Evolutionary conservation across 768 basidiomycete species (phyloP), one percentile per base, ranked within the genome.

Genomic region (Pleurotus djamor): DNA sequence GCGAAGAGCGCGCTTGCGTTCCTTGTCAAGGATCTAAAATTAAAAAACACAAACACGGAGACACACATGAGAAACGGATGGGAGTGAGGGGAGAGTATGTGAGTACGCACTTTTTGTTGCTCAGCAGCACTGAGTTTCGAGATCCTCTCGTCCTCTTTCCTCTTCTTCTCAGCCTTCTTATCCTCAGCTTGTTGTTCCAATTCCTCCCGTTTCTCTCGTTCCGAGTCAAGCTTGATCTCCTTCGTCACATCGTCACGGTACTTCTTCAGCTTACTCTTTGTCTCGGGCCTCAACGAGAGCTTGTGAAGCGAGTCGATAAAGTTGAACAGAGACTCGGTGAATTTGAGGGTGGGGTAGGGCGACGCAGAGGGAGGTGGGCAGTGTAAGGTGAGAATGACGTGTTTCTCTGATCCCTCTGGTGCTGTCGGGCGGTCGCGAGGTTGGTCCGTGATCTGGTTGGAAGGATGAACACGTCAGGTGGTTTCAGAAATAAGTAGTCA

Each of bases 61-160:
- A n/a, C n/a, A n/a, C n/a, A n/a, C n/a, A n/a, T n/a, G n/a, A n/a
- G n/a, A n/a, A n/a, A n/a, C n/a, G n/a, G n/a, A n/a, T n/a, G n/a
- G n/a, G n/a, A n/a, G n/a, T n/a, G n/a, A n/a, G n/a, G n/a, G n/a
- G n/a, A n/a, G n/a, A n/a, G n/a, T n/a, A n/a, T n/a, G n/a, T n/a
- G n/a, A n/a, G n/a, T n/a, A n/a, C 68, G 50, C 54, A 87, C 90
- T 85, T 94, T 94, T 77, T 87, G 85, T 76, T 94, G 92, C 65
- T 94, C 91, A 16, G 85, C 81, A 34, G 91, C 80, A 66, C 87
- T 89, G 58, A 94, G 80, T 67, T 84, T 86, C 36, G 88, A 77
- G 44, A 92, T 70, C 63, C 83, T 79, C 60, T 91, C 92, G 63
- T 92, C 82, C 69, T 91, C 89, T 2, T 83, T 85, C 69, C 79